These are phyloP conservation scores for Arctium minus DNA, from an alignment of 129 eudicot genomes.

Conservation along the genomic window DNA sequence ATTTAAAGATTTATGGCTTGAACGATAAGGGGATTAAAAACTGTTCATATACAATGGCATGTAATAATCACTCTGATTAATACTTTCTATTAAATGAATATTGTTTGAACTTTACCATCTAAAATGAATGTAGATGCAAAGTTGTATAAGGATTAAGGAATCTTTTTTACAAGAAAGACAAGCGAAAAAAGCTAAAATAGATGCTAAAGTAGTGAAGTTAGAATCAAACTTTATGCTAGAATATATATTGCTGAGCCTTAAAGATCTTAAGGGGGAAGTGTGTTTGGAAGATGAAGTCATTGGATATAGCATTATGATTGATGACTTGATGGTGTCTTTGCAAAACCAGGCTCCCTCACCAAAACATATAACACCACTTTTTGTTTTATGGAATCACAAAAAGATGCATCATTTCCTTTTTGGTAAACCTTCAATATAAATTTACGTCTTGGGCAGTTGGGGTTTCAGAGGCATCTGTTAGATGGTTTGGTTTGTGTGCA, in stretches of 20 bases:
- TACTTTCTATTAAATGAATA: neutral
- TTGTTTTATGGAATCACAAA: neutral
- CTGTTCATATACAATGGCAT: neutral
- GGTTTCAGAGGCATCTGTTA: neutral
- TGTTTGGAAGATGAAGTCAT: neutral
- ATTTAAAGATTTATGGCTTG: neutral
- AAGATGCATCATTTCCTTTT: too few species aligned
- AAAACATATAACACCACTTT: neutral
- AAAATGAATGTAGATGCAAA: neutral
- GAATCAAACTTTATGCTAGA: neutral
- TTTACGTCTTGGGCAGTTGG: neutral
- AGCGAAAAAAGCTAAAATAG: neutral
- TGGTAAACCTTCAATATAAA: too few species aligned
- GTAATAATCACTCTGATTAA: neutral
- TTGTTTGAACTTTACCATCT: neutral
- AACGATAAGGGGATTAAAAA: neutral
- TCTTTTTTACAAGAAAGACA: neutral
- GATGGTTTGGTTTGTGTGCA: too few species aligned
- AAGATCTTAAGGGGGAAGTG: neutral
- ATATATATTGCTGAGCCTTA: too few species aligned
- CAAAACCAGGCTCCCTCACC: neutral
- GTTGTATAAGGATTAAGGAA: neutral
- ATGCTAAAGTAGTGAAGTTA: neutral
- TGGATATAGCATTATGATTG: neutral
- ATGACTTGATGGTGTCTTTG: neutral